Evolutionary conservation across 495 filamentous ascomycete species (phyloP).

Genomic region (Penicillium subrubescens): DNA sequence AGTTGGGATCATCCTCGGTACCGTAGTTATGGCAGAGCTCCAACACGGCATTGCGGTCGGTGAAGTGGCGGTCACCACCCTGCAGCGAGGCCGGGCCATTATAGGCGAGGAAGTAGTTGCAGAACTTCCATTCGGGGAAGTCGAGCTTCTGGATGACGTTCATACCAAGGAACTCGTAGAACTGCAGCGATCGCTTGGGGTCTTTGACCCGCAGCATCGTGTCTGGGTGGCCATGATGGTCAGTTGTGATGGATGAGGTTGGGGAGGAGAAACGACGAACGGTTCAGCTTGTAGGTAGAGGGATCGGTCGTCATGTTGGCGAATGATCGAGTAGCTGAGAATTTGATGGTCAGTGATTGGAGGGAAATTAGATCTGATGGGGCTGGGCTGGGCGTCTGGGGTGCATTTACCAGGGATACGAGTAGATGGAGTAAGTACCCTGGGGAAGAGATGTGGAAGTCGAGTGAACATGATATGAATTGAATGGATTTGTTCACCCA

Average conservation of each 20-base stretch:
- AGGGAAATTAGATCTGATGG: not conserved
- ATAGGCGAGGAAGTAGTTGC: constrained; percentile 61
- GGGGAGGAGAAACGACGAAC: constrained; percentile 47
- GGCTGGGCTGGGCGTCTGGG: not conserved
- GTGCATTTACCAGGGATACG: constrained; percentile 14
- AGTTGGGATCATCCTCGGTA: constrained; percentile 83
- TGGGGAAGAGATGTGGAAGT: constrained; percentile 21
- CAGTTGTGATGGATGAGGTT: constrained; percentile 8
- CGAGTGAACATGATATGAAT: not conserved
- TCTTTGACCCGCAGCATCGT: constrained; percentile 92
- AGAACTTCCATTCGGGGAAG: constrained; percentile 80
- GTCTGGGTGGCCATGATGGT: constrained; percentile 32
- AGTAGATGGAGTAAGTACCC: constrained; percentile 30
- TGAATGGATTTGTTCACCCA: not conserved
- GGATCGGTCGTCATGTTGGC: constrained; percentile 78
- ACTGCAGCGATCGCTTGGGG: constrained; percentile 85
- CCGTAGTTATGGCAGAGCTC: constrained; percentile 98
- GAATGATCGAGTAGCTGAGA: constrained; percentile 37
- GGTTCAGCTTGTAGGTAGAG: constrained; percentile 85
- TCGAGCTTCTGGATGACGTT: constrained; percentile 76
- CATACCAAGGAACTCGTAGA: constrained; percentile 93
- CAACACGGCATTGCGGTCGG: constrained; percentile 84
- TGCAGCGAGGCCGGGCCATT: constrained; percentile 74
- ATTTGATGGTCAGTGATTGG: constrained; percentile 21
- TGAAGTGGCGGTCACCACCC: constrained; percentile 73